Evolutionary conservation across 2,329 filamentous ascomycete genomes (phyloP).

Genomic region (Iodosphaeria phyllophila): DNA sequence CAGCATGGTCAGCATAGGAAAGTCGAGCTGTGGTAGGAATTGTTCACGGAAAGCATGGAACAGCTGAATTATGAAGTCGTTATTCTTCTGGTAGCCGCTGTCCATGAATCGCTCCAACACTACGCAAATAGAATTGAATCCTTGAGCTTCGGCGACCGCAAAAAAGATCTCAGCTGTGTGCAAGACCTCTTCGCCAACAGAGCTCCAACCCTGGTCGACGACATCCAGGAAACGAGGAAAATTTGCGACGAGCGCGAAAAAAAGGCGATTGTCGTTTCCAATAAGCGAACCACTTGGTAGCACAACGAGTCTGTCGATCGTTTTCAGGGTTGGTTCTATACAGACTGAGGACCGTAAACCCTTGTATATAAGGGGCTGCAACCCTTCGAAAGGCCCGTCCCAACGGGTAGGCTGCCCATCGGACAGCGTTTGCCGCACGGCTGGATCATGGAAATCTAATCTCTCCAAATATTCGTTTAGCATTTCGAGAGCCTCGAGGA

Average conservation of each 20-base stretch:
- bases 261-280: constrained; percentile 63
- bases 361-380: constrained; percentile 78
- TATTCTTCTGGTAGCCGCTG: constrained; percentile 43
- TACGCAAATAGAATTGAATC: constrained; percentile 45
- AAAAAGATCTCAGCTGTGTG: constrained; percentile 52
- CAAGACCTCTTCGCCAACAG: constrained; percentile 33
- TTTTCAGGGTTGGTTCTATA: constrained; percentile 56
- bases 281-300: constrained; percentile 66
- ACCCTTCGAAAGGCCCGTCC: constrained; percentile 75
- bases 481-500: constrained; percentile 81
- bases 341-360: constrained; percentile 75
- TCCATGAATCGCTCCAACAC: constrained; percentile 54
- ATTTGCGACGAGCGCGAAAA: constrained; percentile 83
- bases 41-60: constrained; percentile 56
- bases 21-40: constrained; percentile 70
- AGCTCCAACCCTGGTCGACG: constrained; percentile 43
- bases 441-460: constrained; percentile 56
- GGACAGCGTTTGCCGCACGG: constrained; percentile 49
- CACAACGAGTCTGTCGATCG: constrained; percentile 60
- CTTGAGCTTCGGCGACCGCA: constrained; percentile 53
- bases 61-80: constrained; percentile 60
- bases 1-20: constrained; percentile 71
- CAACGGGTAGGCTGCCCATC: constrained; percentile 71
- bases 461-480: constrained; percentile 72
- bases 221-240: constrained; percentile 68